A percentile compares a stretch with the other conserved stretches of the same genome.
phyloP scores from a whole-genome alignment of 2,329 filamentous ascomycete genomes.

The Aspergillus sp. region DNA sequence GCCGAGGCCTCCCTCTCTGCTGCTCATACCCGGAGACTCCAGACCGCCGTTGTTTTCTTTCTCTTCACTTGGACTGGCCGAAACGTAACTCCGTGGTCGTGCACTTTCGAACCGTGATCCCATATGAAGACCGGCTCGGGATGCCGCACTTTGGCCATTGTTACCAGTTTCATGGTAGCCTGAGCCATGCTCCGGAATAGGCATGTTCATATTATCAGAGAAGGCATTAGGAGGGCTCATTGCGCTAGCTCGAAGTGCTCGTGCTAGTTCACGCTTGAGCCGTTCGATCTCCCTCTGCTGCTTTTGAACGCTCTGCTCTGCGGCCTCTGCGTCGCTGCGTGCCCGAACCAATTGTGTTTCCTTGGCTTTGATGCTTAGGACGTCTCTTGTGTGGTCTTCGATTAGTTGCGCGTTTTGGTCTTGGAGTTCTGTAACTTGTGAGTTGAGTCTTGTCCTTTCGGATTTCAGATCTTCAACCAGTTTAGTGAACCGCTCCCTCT shows the following conservation, averaged over 20 bases:
- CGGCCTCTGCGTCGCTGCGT: constrained; percentile 80
- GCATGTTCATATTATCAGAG: constrained; percentile 50
- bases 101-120: constrained; percentile 36
- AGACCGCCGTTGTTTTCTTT: constrained; percentile 61
- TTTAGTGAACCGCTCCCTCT: constrained; percentile 72
- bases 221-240: constrained; percentile 31
- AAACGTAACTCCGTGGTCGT: constrained; percentile 38
- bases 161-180: constrained; percentile 35
- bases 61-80: constrained; percentile 62
- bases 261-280: constrained; percentile 75
- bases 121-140: constrained; percentile 29
- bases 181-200: constrained; percentile 46
- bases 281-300: constrained; percentile 85
- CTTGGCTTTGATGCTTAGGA: constrained; percentile 95
- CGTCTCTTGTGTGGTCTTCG: constrained; percentile 92
- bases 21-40: constrained; percentile 25
- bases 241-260: constrained; percentile 40
- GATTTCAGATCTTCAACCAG: constrained; percentile 76
- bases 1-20: constrained; percentile 27
- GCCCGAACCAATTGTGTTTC: constrained; percentile 94
- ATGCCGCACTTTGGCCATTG: constrained; percentile 17
- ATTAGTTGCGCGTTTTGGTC: constrained; percentile 96
- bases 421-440: constrained; percentile 89
- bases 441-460: constrained; percentile 74
- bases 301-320: constrained; percentile 79